phyloP scores from a whole-genome alignment of 208 protist genomes.

The Trypanosoma cruzi region DNA sequence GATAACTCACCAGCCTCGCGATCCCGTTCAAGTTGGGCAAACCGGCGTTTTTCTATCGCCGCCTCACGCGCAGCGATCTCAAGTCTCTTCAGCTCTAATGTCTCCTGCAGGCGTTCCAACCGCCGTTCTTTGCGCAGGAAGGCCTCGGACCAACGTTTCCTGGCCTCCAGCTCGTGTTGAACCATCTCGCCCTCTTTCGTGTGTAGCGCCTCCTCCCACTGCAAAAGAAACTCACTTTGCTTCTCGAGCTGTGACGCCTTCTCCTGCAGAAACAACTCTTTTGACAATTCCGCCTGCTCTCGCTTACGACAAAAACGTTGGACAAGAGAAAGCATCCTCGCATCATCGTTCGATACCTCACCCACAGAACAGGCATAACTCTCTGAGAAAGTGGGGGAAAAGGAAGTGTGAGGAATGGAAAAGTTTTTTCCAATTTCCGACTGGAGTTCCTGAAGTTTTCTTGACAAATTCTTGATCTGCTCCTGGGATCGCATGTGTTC shows the following conservation, averaged over 20 bases:
- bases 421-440: neutral
- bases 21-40: conserved; percentile 4
- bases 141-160: conserved; percentile 13
- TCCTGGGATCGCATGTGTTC: conserved; percentile 4
- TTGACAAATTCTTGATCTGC: neutral
- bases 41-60: neutral
- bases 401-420: too few relatives aligned
- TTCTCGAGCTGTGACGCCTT: neutral
- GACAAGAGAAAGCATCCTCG: neutral
- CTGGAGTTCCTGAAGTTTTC: neutral
- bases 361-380: too few relatives aligned
- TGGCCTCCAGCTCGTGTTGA: conserved; percentile 9
- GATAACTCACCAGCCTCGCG: conserved; percentile 6
- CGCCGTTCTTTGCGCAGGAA: conserved; percentile 8
- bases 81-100: conserved; percentile 4
- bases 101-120: conserved; percentile 1
- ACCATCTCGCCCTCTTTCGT: conserved; percentile 5
- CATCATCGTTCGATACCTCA: neutral
- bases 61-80: conserved; percentile 3
- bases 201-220: neutral
- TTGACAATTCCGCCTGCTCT: neutral
- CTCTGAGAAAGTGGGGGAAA: too few relatives aligned
- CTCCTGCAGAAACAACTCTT: neutral
- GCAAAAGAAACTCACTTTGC: conserved; percentile 1
- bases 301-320: conserved; percentile 6